Evolutionary conservation across 768 basidiomycete genomes (phyloP), one percentile per base, ranked within the genome.

Genomic region (Rhodotorula toruloides): DNA sequence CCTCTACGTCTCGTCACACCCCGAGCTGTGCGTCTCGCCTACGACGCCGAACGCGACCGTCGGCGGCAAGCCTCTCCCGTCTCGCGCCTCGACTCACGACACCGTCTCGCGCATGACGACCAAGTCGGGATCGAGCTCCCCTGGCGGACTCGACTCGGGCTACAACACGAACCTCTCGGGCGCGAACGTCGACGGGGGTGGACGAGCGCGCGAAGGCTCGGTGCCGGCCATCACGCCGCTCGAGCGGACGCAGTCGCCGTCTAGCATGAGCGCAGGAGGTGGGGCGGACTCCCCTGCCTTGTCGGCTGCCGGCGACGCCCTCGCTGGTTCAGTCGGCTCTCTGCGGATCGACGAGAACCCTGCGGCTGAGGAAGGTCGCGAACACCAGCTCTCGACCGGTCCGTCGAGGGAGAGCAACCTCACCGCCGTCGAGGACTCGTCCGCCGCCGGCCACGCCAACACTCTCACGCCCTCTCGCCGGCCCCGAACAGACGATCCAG

Each of bases 1-100:
- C 65, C 86, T 91, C 13, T 99, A 96, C 75, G 87, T 97, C 70
- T 83, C 87, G 72, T 88, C 91, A 40, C 93, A 99, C 77, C 92
- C 93, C 32, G 92, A 96, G 77, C 81, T 96, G 43, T 83, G 81
- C 70, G 78, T 40, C 5, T 11, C 62, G 9, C 68, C 68, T 22
- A 29, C 49, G 8, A 53, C 50, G 7, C 48, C 66, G 32, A 40
- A 50, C 46, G 60, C 63, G 11, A 43, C 60, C 39, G 55, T 72
- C 58, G 70, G 62, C 37, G 70, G 70, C 59, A 72, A 72, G 57
- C 70, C 70, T 4, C 63, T 72, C 29, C 70, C 70, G 13, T 48
- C 57, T 21, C 65, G 70, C 32, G 47, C 39, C 10, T 52, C 66
- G 22, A 62, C 62, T 29, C 32, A 42, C 29, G 55, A 61, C 47